Percentiles rank a stretch among this genome's conserved stretches.
Conservation (phyloP, 1,284 basidiomycete genomes). For the Sanghuangporus weigelae region DNA sequence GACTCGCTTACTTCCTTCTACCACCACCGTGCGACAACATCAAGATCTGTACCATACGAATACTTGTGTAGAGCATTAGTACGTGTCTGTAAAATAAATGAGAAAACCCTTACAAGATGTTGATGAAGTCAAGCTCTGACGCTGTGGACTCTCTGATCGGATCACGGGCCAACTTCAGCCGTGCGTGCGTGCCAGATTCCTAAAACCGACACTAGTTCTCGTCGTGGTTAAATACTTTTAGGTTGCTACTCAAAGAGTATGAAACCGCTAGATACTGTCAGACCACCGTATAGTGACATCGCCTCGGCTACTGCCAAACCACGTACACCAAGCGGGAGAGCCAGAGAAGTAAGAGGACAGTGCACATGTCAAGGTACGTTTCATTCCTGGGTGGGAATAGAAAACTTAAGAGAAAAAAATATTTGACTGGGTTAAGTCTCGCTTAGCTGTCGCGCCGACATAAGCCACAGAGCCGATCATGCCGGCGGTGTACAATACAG, state of each 20-base stretch:
- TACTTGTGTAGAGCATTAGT: conserved; percentile 35
- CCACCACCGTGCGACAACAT: conserved; percentile 32
- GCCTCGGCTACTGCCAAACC: conserved; percentile 74
- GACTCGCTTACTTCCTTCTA: conserved; percentile 19
- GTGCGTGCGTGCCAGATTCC: conserved; percentile 75
- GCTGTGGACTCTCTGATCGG: conserved; percentile 76
- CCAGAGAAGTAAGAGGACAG: conserved; percentile 86
- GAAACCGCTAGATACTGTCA: conserved; percentile 85
- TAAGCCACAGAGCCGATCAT: conserved; percentile 82
- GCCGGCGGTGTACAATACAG: conserved; percentile 85
- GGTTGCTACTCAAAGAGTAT: conserved; percentile 74
- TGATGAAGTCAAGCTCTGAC: conserved; percentile 85
- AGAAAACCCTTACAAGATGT: conserved; percentile 60
- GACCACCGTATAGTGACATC: conserved; percentile 79
- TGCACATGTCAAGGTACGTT: conserved; percentile 78
- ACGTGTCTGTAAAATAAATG: not conserved
- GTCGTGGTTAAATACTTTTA: not conserved
- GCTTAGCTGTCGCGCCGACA: conserved; percentile 85
- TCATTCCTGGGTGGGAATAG: conserved; percentile 55
- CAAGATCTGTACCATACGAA: conserved; percentile 83
- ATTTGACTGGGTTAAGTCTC: conserved; percentile 21
- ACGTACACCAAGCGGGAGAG: conserved; percentile 76
- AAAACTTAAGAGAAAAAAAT: not conserved
- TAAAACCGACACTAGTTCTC: conserved; percentile 25
- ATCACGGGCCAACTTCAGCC: conserved; percentile 69